phyloP scores from a whole-genome alignment of 129 eudicot species.

The Mikania micrantha region DNA sequence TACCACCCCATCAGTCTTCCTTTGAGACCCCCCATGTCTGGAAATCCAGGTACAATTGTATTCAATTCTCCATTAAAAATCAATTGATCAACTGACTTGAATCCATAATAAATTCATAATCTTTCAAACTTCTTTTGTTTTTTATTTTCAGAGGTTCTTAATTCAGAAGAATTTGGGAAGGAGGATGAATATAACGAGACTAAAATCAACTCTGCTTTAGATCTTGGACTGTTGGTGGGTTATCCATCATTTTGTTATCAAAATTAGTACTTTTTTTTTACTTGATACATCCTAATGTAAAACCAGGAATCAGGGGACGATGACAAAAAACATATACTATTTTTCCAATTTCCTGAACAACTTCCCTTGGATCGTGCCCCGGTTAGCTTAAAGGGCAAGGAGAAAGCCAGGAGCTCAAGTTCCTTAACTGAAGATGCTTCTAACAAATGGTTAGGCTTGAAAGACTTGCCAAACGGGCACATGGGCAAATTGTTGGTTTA shows the following conservation, averaged over 20 bases:
- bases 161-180: conserved; percentile 62
- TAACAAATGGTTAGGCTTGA: conserved; percentile 21
- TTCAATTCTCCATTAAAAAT: no score
- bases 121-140: neutral
- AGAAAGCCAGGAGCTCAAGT: conserved; percentile 17
- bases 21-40: no score
- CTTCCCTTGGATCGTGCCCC: conserved; percentile 37
- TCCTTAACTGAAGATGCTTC: conserved; percentile 23
- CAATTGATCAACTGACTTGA: no score
- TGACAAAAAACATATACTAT: conserved; percentile 35
- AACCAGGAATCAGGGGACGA: conserved; percentile 31
- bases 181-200: conserved; percentile 55
- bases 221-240: conserved; percentile 71
- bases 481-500: conserved; percentile 84
- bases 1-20: no score
- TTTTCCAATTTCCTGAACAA: conserved; percentile 53
- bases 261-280: neutral
- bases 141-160: conserved; percentile 46
- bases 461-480: conserved; percentile 50
- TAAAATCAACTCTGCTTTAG: conserved; percentile 42
- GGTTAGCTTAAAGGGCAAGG: conserved; percentile 32
- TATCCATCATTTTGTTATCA: conserved; percentile 5
- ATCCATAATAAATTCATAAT: neutral
- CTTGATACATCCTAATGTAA: neutral
- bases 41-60: no score